A percentile compares a stretch with the other conserved stretches of the same genome.
phyloP scores from a whole-genome alignment of 306 rosid genomes.

The Fragaria iinumae region DNA sequence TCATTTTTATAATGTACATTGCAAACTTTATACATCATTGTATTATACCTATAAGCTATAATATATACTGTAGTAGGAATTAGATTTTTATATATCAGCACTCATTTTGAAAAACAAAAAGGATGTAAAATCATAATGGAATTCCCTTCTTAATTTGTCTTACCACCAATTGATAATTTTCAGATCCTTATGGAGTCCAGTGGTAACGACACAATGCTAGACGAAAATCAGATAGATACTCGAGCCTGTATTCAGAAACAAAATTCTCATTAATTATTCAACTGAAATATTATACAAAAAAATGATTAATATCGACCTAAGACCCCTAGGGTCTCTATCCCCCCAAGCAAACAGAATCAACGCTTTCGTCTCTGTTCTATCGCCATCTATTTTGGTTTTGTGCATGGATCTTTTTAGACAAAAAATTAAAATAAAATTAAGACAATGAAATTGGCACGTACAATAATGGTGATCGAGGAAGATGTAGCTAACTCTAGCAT shows the following conservation, averaged over 20 bases:
- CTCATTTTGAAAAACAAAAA: neutral
- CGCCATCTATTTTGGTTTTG: neutral
- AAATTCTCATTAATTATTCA: neutral
- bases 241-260: conserved; percentile 8
- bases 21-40: neutral
- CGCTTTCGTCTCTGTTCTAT: neutral
- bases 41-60: neutral
- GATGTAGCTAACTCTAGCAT: conserved; percentile 32
- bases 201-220: conserved; percentile 19
- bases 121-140: neutral
- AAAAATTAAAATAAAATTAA: neutral
- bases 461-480: neutral
- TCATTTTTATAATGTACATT: neutral
- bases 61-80: neutral
- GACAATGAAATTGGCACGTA: conserved; percentile 1
- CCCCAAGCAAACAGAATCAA: neutral
- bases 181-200: conserved; percentile 5
- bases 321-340: neutral
- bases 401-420: neutral
- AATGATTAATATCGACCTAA: conserved; percentile 2
- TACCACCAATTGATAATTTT: conserved; percentile 1
- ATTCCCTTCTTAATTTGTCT: neutral
- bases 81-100: neutral
- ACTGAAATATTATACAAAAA: neutral
- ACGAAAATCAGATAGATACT: conserved; percentile 6